Percentiles rank a stretch among this genome's conserved stretches.
Conservation (phyloP, 352 stramenopile genomes). For the Pythium aphanidermatum region DNA sequence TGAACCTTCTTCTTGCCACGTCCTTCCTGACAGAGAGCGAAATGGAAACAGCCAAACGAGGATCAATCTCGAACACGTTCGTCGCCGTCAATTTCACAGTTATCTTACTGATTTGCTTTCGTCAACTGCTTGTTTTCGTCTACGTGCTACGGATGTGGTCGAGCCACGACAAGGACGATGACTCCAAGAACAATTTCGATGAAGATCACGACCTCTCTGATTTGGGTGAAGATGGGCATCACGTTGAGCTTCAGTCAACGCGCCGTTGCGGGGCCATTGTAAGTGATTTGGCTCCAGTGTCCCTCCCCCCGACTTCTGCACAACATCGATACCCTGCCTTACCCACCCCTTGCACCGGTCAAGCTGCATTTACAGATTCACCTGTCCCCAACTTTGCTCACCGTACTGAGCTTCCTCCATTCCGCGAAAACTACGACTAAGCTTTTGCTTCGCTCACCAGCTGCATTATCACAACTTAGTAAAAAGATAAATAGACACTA, state of each 20-base stretch:
- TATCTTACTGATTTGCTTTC: slow-evolving; percentile 48
- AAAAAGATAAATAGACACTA: too few relatives aligned
- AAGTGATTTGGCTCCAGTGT: background rate
- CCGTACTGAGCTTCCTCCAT: background rate
- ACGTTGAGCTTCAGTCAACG: slow-evolving; percentile 1
- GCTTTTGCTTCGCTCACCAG: background rate
- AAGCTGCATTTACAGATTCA: slow-evolving; percentile 7
- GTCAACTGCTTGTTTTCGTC: slow-evolving; percentile 53
- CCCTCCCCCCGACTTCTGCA: background rate
- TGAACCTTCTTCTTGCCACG: slow-evolving; percentile 47
- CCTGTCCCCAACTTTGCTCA: slow-evolving; percentile 15
- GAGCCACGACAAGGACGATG: background rate
- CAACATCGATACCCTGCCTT: too few relatives aligned
- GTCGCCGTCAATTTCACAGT: slow-evolving; percentile 55
- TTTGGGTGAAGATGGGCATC: background rate
- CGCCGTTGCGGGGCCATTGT: background rate
- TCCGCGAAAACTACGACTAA: slow-evolving; percentile 3
- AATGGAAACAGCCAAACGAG: slow-evolving; percentile 27
- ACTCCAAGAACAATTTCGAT: background rate
- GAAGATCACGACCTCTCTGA: background rate
- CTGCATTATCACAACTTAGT: too few relatives aligned
- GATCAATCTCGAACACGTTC: slow-evolving; percentile 39
- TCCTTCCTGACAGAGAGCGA: slow-evolving; percentile 50
- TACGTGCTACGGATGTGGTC: slow-evolving; percentile 46
- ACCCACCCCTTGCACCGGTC: too few relatives aligned